Base-by-base conservation (phyloP, 2,329 filamentous ascomycete genomes). In the Coniella lustricola region DNA sequence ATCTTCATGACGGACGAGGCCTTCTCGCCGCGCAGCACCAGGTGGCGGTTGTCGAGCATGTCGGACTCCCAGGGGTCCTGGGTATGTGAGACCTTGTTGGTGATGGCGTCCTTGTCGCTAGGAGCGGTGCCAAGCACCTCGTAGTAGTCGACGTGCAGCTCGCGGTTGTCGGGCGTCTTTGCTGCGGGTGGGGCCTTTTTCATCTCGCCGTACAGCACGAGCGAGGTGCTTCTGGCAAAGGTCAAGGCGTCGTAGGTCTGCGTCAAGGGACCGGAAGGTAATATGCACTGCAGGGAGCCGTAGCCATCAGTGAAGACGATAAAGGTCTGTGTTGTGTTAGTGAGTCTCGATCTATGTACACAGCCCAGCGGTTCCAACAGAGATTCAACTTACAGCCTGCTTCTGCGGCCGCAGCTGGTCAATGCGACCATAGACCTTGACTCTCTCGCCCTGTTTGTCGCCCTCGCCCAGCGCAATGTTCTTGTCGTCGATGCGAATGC, bases 241-340 rank as follows among this genome's bases (percentile, higher is more conserved):
- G 85, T 90, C 58, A 95, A 73, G 54, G 88, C 87, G 62, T 95
- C 89, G 72, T 94, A 94, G n/a, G 87, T 91, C 74, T 89, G 90
- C 57, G 88, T 85, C 59, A 97, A 76, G 54, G 89, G 77, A 49
- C 90, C 90, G 3, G 75, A 67, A 48, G 81, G 78, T 57, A 96
- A 72, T 54, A 95, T 77, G 62, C 88, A 90, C 73, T 95, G 90
- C 65, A 97, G 75, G 61, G 84, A 83, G 46, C 86, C 87, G 61
- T 90, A 87, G 50, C 90, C 90, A 63, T 94, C 88, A 54, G 83
- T 76, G 55, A 95, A 72, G n/a, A 85, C 91, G 62, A 95, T 75
- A 68, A 95, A 96, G 2, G 51, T 53, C 51, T 53, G n/a, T 17
- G 39, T 14, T 31, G 33, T 20, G 17, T 20, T 18, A 20, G 2